Base-by-base conservation (phyloP, 2,329 filamentous ascomycete species). In the Plenodomus lindquistii region DNA sequence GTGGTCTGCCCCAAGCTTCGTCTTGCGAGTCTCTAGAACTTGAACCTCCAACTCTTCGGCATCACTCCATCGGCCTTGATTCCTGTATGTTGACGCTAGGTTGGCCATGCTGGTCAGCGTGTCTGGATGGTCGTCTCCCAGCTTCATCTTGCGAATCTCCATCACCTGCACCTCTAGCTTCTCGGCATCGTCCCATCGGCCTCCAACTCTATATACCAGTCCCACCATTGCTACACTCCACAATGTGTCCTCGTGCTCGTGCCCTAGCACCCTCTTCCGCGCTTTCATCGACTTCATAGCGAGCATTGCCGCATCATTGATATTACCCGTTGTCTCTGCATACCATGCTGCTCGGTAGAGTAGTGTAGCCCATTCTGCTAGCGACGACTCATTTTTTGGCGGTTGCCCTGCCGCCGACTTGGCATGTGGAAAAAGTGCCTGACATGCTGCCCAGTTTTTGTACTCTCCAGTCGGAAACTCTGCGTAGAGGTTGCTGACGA, bases 371-470 rank as follows among this genome's bases (percentile, higher is more conserved):
- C n/a, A n/a, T n/a, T n/a, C n/a, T n/a, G n/a, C n/a, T n/a, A n/a
- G n/a, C n/a, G n/a, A n/a, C n/a, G n/a, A n/a, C n/a, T n/a, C n/a
- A n/a, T n/a, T n/a, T n/a, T n/a, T n/a, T n/a, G n/a, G n/a, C n/a
- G n/a, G n/a, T n/a, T n/a, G n/a, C n/a, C n/a, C n/a, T n/a, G n/a
- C n/a, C n/a, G n/a, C n/a, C n/a, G n/a, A n/a, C n/a, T 44, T 50
- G 22, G 40, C 46, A 29, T 54, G 48, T 29, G 51, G 18, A 16
- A 43, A 51, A 10, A 52, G 42, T 37, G 42, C 36, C 40, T 50
- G 45, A 43, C 49, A 52, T 27, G 15, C 31, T 41, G 37, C 24
- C 52, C 43, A 52, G 37, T 52, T 55, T 38, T 52, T 24, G 20
- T 49, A 48, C 16, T 44, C 39, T 44, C 44, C 52, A 16, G 44